phyloP scores from a whole-genome alignment of 1,284 basidiomycete genomes.

The Trichosporon sp. region DNA sequence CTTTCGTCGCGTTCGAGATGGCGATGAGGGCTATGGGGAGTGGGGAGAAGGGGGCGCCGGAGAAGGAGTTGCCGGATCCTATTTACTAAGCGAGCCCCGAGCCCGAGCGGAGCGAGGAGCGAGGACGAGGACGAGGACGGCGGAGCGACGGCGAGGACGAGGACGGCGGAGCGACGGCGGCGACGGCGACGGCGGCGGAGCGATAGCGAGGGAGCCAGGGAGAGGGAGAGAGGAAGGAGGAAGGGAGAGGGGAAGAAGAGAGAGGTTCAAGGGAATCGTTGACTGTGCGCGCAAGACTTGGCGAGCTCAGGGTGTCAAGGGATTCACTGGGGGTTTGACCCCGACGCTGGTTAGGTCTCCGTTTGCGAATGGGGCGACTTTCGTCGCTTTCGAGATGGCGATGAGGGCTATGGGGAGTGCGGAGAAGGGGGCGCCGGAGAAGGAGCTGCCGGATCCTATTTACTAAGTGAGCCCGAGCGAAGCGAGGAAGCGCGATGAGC shows the following conservation, averaged over 20 bases:
- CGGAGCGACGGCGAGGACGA: too few relatives aligned
- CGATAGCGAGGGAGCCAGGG: too few relatives aligned
- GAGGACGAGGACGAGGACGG: too few relatives aligned
- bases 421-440: constrained; percentile 19
- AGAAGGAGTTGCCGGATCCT: background rate
- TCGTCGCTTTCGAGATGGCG: constrained; percentile 85
- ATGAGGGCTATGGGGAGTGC: constrained; percentile 47
- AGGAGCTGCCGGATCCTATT: constrained; percentile 3
- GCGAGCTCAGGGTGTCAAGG: constrained; percentile 70
- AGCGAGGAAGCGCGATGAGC: too few relatives aligned
- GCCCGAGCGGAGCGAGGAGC: background rate
- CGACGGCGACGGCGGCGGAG: too few relatives aligned
- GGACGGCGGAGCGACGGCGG: too few relatives aligned
- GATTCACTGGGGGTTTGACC: constrained; percentile 80
- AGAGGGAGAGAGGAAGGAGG: too few relatives aligned
- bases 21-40: constrained; percentile 53
- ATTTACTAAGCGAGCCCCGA: background rate
- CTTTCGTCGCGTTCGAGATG: constrained; percentile 87
- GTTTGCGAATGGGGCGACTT: constrained; percentile 81
- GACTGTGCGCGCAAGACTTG: constrained; percentile 79
- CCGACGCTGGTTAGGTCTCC: constrained; percentile 72
- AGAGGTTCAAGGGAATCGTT: constrained; percentile 72
- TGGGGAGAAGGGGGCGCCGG: constrained; percentile 19
- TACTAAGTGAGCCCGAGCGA: too few relatives aligned
- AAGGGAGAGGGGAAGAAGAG: too few relatives aligned